Percentiles rank a stretch among this genome's conserved stretches.
Conservation (phyloP, 306 rosid species). For the Nissolia schottii region DNA sequence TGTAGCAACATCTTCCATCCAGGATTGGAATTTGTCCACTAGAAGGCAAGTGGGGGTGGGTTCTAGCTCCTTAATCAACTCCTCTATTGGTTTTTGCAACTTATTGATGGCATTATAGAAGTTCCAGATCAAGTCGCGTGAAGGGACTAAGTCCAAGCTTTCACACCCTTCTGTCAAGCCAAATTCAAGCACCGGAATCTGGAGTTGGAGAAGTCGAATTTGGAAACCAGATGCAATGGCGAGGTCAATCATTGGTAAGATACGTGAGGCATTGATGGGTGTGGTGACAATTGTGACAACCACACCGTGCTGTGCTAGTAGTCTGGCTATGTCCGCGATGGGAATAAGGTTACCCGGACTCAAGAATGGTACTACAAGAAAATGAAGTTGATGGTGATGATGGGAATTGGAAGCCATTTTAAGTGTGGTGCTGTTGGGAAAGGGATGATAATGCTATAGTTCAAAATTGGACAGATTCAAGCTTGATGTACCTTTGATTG, state of each 20-base stretch:
- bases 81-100: neutral
- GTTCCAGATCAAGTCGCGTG: neutral
- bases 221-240: neutral
- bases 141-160: constrained; percentile 7
- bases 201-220: neutral
- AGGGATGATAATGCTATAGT: neutral
- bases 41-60: neutral
- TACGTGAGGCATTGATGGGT: constrained; percentile 31
- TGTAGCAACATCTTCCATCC: neutral
- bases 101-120: neutral
- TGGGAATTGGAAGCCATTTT: neutral
- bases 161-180: constrained; percentile 43
- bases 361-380: neutral
- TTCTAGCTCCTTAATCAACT: neutral
- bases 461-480: neutral
- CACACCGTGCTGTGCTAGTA: constrained; percentile 14
- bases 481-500: neutral
- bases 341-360: constrained; percentile 42
- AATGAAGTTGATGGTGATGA: neutral
- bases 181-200: neutral
- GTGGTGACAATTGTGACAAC: constrained; percentile 35
- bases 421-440: neutral
- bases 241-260: neutral
- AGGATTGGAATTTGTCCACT: neutral
- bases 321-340: constrained; percentile 35